Conservation (phyloP, 139 green algal species). For the Picochlorum sp. region DNA sequence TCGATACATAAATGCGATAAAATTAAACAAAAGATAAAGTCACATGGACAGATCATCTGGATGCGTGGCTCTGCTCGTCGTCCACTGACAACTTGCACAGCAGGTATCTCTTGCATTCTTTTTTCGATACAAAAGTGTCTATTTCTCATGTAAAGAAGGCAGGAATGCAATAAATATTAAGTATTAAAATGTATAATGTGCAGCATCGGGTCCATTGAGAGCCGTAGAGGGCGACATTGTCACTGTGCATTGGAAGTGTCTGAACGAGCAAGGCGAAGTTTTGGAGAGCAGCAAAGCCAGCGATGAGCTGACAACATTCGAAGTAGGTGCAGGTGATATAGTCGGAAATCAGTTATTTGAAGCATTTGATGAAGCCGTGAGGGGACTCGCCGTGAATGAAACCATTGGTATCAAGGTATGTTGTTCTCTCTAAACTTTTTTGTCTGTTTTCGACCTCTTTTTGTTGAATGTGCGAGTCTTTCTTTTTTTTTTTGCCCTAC, state of each 20-base stretch:
- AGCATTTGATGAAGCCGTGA: conserved; percentile 74
- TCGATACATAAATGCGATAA: too few relatives aligned
- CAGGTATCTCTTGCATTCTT: too few relatives aligned
- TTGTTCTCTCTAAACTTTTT: background rate
- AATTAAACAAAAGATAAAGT: too few relatives aligned
- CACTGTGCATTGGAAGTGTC: conserved; percentile 38
- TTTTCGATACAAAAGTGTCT: too few relatives aligned
- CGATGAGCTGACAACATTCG: conserved; percentile 57
- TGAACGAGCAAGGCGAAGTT: conserved; percentile 46
- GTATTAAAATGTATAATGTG: too few relatives aligned
- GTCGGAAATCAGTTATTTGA: conserved; percentile 76
- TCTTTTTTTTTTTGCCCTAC: background rate
- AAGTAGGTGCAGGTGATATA: conserved; percentile 72
- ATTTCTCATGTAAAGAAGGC: too few relatives aligned
- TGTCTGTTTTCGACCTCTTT: background rate
- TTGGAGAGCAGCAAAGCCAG: conserved; percentile 25
- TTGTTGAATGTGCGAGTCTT: background rate
- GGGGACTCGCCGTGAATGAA: conserved; percentile 55
- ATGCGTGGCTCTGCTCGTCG: too few relatives aligned
- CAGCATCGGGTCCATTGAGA: background rate
- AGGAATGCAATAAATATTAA: too few relatives aligned
- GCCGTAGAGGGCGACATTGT: conserved; percentile 50
- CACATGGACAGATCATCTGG: too few relatives aligned
- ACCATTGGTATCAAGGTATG: conserved; percentile 30
- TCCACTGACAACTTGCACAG: too few relatives aligned